Percentiles rank a stretch among this genome's conserved stretches.
Evolutionary conservation across 768 basidiomycete genomes (phyloP).

Genomic region (Russula sp.): DNA sequence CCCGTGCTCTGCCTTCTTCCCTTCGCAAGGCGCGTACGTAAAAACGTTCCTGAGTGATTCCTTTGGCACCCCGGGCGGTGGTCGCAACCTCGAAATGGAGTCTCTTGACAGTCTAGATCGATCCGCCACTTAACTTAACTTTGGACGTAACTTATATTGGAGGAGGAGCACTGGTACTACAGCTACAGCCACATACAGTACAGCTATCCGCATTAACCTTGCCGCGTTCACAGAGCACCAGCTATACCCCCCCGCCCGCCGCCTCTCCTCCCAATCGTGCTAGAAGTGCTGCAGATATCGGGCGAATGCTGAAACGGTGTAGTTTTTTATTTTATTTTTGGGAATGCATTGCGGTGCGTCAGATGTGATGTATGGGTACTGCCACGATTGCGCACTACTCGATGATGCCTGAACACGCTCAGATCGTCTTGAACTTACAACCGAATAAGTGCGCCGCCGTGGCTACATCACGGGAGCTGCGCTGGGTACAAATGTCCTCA

Average conservation of each 20-base stretch:
- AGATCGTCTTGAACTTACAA: slow-evolving; percentile 12
- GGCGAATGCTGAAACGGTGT: background rate
- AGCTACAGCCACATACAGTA: background rate
- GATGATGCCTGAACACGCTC: background rate
- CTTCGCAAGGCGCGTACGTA: background rate
- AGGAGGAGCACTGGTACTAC: background rate
- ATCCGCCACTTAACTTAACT: background rate
- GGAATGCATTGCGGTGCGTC: background rate
- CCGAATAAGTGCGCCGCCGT: background rate
- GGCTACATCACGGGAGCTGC: slow-evolving; percentile 10
- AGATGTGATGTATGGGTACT: background rate
- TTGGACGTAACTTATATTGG: background rate
- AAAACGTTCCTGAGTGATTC: slow-evolving; percentile 12
- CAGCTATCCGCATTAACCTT: background rate
- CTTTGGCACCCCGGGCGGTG: slow-evolving; percentile 1
- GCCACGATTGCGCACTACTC: background rate
- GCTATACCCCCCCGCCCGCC: background rate
- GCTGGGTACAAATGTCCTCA: slow-evolving; percentile 12
- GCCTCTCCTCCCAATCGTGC: too few relatives aligned
- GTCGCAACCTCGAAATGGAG: slow-evolving; percentile 1
- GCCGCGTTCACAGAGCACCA: background rate
- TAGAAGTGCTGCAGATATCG: slow-evolving; percentile 3
- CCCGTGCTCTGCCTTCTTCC: background rate
- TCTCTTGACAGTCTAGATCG: background rate
- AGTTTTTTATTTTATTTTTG: background rate